A percentile compares a stretch with the other conserved stretches of the same genome.
phyloP scores from a whole-genome alignment of 176 grass and related monocot species.

The Ensete ventricosum region DNA sequence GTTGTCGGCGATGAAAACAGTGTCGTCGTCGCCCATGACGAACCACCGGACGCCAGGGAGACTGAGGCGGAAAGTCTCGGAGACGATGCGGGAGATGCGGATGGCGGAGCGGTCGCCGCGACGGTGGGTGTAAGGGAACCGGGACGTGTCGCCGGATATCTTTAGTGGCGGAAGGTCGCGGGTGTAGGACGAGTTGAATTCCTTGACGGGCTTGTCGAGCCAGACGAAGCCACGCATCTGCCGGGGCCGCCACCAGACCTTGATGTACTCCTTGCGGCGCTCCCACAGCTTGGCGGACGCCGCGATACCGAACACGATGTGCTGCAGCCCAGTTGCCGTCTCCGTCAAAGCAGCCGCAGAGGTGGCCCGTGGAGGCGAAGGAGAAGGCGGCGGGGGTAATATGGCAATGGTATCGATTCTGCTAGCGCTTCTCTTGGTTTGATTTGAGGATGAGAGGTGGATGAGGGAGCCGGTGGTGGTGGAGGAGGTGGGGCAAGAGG shows the following conservation, averaged over 20 bases:
- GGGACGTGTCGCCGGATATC: slow-evolving; percentile 67
- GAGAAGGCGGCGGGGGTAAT: not conserved
- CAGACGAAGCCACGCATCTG: slow-evolving; percentile 88
- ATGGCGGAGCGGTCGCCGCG: slow-evolving; percentile 82
- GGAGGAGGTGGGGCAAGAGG: not conserved
- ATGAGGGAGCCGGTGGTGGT: not conserved
- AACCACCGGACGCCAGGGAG: slow-evolving; percentile 75
- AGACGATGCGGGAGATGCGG: slow-evolving; percentile 93
- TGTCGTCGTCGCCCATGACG: slow-evolving; percentile 99
- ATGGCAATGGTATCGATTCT: not conserved
- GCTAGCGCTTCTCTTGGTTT: not conserved
- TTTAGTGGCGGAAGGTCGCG: slow-evolving; percentile 46
- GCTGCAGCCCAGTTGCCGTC: slow-evolving; percentile 55
- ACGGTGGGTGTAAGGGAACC: slow-evolving; percentile 74
- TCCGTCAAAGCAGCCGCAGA: not conserved
- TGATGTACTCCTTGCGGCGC: slow-evolving; percentile 95
- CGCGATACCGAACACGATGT: slow-evolving; percentile 97
- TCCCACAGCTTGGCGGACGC: slow-evolving; percentile 73
- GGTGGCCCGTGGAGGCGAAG: not conserved
- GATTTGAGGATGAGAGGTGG: not conserved
- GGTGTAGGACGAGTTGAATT: slow-evolving; percentile 52
- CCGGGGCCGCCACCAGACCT: slow-evolving; percentile 71
- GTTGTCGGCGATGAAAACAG: slow-evolving; percentile 84
- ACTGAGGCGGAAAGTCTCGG: slow-evolving; percentile 76
- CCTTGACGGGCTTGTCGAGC: slow-evolving; percentile 71